Base-by-base conservation (phyloP, 1,284 basidiomycete genomes). In the Xerocomus amazonicus region DNA sequence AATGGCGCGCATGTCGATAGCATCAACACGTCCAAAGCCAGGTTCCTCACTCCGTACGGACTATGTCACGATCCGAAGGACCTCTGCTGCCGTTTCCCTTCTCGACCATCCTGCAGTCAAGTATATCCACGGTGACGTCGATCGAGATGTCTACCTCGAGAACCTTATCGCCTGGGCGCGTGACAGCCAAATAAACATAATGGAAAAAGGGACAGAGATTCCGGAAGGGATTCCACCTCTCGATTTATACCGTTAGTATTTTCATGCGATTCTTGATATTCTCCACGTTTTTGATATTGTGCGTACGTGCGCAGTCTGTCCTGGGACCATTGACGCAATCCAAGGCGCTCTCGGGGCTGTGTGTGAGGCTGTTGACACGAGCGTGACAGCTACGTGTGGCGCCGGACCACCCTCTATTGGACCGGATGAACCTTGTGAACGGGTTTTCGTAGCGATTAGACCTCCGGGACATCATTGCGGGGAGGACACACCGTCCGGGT, bases 401-500 rank as follows among this genome's bases (percentile, higher is more conserved):
- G 47, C 42, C 1, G 19, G 34, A 37, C 17, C 36, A 4, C 19
- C 1, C 23, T 32, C 52, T 5, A 34, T 17, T 2, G 43, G 35
- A 23, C 34, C 36, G 0, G 19, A 47, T 0, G 48, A 47, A 29
- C 36, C 47, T 23, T 61, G 62, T 26, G 62, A 65, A 42, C 79
- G 82, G 32, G 89, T 88, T 0, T 96, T 96, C 66, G 91, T 91
- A 10, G 86, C 83, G 0, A 79, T 96, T 28, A 73, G 93, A 38
- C 93, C 93, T 0, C 93, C 93, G 0, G 93, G 93, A 0, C 92
- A 94, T 72, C 93, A 95, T 61, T 96, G 92, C 59, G 89, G 90
- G 2, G 90, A 92, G 67, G 82, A 92, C 55, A 81, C 79, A 0
- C 95, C 95, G 0, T 87, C 84, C 8, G 96, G 95, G 0, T 95